These are phyloP conservation scores for Phaseolus coccineus DNA, from an alignment of 331 rosid genomes.

Conservation along the genomic window DNA sequence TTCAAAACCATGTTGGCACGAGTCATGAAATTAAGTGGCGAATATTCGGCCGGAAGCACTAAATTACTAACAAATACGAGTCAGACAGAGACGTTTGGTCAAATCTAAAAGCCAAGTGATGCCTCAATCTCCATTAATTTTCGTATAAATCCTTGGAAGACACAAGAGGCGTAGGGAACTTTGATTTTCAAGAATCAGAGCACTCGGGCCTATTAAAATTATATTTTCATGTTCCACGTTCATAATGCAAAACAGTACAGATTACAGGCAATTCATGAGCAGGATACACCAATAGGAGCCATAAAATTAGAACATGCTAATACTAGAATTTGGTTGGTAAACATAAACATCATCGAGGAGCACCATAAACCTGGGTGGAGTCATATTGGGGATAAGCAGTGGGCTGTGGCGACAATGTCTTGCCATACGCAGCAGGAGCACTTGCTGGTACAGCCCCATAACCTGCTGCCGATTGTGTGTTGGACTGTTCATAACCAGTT, in stretches of 20 bases:
- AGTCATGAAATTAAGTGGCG: not conserved
- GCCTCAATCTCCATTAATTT: not conserved
- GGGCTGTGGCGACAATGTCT: conserved; percentile 90
- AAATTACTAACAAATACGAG: not conserved
- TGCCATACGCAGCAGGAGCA: conserved; percentile 74
- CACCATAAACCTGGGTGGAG: conserved; percentile 61
- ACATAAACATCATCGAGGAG: conserved; percentile 50
- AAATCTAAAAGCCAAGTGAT: too few relatives aligned
- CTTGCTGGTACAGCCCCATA: conserved; percentile 66
- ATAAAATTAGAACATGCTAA: conserved; percentile 38
- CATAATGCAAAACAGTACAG: conserved; percentile 34
- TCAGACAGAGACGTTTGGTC: too few relatives aligned
- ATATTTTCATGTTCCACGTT: conserved; percentile 41
- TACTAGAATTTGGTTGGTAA: conserved; percentile 30
- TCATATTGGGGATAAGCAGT: conserved; percentile 87
- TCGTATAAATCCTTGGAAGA: not conserved
- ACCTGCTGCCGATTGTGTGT: conserved; percentile 65
- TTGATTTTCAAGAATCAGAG: not conserved
- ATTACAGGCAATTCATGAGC: conserved; percentile 43
- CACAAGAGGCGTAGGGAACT: not conserved
- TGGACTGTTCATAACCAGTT: conserved; percentile 76
- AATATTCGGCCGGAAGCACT: not conserved
- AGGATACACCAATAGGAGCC: conserved; percentile 36
- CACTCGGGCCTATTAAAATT: not conserved
- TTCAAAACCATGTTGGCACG: not conserved